Conservation (phyloP, 805 yeast species). For the Kluyveromyces dobzhanskii region DNA sequence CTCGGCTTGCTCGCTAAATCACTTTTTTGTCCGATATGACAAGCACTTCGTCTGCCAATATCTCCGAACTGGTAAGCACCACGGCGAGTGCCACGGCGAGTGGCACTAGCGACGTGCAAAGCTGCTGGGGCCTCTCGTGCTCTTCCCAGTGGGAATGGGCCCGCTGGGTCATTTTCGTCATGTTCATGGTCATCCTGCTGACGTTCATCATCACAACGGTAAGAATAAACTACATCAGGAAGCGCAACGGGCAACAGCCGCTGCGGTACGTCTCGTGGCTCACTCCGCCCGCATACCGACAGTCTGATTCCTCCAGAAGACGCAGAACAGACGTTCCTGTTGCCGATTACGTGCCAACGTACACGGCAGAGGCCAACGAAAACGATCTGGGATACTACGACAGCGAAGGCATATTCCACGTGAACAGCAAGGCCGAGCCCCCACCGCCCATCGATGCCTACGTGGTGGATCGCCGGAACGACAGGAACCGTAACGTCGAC, state of each 20-base stretch:
- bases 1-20: too few species aligned
- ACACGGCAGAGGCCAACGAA: slow-evolving; percentile 57
- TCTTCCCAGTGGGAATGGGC: slow-evolving; percentile 32
- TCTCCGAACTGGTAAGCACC: too few species aligned
- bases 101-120: background rate
- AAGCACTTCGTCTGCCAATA: too few species aligned
- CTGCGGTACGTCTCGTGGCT: slow-evolving; percentile 76
- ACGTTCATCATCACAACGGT: slow-evolving; percentile 43
- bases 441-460: slow-evolving; percentile 21
- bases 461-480: background rate
- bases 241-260: slow-evolving; percentile 40
- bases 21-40: too few species aligned
- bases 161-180: slow-evolving; percentile 59
- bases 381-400: slow-evolving; percentile 77
- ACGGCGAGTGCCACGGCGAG: background rate
- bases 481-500: background rate
- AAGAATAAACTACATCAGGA: slow-evolving; percentile 46
- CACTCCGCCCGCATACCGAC: slow-evolving; percentile 73
- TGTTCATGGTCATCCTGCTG: slow-evolving; percentile 43
- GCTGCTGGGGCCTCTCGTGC: slow-evolving; percentile 16
- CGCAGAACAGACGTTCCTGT: slow-evolving; percentile 15
- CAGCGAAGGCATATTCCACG: slow-evolving; percentile 43
- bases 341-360: slow-evolving; percentile 58
- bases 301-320: slow-evolving; percentile 44
- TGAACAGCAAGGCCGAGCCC: slow-evolving; percentile 28